Evolutionary conservation across 495 filamentous ascomycete species (phyloP), one percentile per base, ranked within the genome.

Genomic region (Terfezia claveryi): DNA sequence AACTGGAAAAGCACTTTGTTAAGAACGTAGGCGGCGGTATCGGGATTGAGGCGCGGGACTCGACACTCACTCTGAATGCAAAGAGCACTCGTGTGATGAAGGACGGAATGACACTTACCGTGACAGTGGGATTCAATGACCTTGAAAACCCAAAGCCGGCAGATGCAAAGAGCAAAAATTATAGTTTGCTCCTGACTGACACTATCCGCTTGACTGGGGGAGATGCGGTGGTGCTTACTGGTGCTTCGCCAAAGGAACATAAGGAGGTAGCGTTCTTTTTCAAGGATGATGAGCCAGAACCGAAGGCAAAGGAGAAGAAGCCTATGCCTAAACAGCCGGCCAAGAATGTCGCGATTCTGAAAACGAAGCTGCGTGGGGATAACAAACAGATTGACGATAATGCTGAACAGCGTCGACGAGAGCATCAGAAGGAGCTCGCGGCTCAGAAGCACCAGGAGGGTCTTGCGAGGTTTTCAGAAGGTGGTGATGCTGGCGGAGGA

Each of bases 191-290:
- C 46, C 77, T 99, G 41, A 85, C 81, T 9, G 91, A 99, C 65
- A 99, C 91, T 6, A 80, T 99, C 37, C 86, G 89, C 60, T 85
- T 94, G 41, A 80, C 80, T 4, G 67, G 76, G n/a, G 72, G 66
- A 55, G 85, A 87, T 8, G 77, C 85, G 8, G 78, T 83, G 8
- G 79, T 94, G 32, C 96, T 96, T 69, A 99, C 92, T 37, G 87
- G 84, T 54, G 86, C 91, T 61, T 88, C 87, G 5, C 80, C 89
- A 8, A 80, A 81, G 37, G 89, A 95, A 62, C 77, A 88, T 58
- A 89, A 94, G 61, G 84, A 86, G 0, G 83, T 85, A 2, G 91
- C 87, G 0, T 98, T 98, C 71, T 96, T 93, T 70, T 98, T 98
- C 70, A 91, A 92, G 63, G 87, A 89, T 61, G 85, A 88, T 53